Evolutionary conservation across 495 filamentous ascomycete genomes (phyloP), one percentile per base, ranked within the genome.

Genomic region (Hypoxylon lienhwacheense): DNA sequence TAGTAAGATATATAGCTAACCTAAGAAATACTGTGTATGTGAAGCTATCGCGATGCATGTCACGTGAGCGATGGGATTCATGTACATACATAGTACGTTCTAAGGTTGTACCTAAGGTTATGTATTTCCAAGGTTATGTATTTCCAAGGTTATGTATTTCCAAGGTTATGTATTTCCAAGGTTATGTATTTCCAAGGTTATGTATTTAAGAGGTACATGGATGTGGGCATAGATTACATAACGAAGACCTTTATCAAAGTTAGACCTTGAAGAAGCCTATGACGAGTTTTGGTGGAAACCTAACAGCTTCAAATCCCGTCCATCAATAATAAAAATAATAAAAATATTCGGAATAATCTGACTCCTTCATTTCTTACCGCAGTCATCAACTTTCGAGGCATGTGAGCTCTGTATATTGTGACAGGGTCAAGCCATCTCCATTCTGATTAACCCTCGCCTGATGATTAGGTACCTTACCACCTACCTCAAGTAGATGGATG

Each of bases 241-340:
- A n/a, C n/a, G n/a, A n/a, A n/a, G n/a, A n/a, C n/a, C 21, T 34
- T 42, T 19, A 41, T 33, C 33, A 17, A 17, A 5, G 15, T 21
- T 14, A 49, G 22, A 40, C 3, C n/a, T 41, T 3, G 4, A 28
- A 28, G 5, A 17, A 15, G 11, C 25, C 41, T 32, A 45, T 45
- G 41, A 45, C 41, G 41, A 45, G 2, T n/a, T n/a, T n/a, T n/a
- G n/a, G n/a, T n/a, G n/a, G n/a, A n/a, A 36, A 42, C 37, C 25
- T 41, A 39, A 44, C 35, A 47, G 47, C 53, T 44, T 56, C 40
- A 36, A 50, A n/a, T 28, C 34, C 28, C 28, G 28, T 31, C 12
- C 28, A 11, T 31, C 8, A n/a, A 7, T 31, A 7, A 31, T 31
- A 10, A 7, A 7, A 28, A 5, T 10, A 4, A 28, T 28, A 28